Percentiles rank a stretch among this genome's conserved stretches.
phyloP scores from a whole-genome alignment of 2,329 filamentous ascomycete species.

The Nakataea oryzae region DNA sequence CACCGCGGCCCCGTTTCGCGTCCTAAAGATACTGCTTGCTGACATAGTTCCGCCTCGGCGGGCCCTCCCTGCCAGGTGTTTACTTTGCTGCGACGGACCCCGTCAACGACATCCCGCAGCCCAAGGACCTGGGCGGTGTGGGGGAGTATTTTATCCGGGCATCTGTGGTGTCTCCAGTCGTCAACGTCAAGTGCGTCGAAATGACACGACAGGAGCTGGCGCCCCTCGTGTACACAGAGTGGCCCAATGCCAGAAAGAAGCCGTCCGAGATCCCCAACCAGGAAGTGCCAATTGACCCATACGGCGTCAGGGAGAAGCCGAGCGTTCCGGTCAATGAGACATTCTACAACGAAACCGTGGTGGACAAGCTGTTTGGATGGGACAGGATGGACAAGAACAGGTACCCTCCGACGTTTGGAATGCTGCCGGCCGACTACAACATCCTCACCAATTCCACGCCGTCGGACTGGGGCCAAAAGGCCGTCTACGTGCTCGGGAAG shows the following conservation, averaged over 20 bases:
- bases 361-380: conserved; percentile 65
- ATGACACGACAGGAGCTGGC: conserved; percentile 46
- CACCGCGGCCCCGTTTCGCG: no score
- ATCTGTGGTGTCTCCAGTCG: conserved; percentile 56
- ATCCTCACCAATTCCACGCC: conserved; percentile 48
- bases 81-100: conserved; percentile 51
- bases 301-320: no score
- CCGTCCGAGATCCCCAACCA: no score
- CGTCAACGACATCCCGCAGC: conserved; percentile 59
- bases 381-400: conserved; percentile 33
- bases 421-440: conserved; percentile 52
- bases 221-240: conserved; percentile 54
- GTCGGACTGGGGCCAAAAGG: conserved; percentile 25
- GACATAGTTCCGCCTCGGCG: no score
- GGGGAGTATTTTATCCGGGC: conserved; percentile 60
- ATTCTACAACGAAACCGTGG: conserved; percentile 44
- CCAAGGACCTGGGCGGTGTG: conserved; percentile 50
- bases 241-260: conserved; percentile 37
- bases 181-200: conserved; percentile 67
- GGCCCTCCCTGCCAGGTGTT: conserved; percentile 28
- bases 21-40: background rate
- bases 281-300: no score
- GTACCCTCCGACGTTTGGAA: conserved; percentile 39
- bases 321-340: conserved; percentile 26
- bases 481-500: conserved; percentile 59